Base-by-base conservation (phyloP, 306 rosid genomes). In the Prunus dulcis region DNA sequence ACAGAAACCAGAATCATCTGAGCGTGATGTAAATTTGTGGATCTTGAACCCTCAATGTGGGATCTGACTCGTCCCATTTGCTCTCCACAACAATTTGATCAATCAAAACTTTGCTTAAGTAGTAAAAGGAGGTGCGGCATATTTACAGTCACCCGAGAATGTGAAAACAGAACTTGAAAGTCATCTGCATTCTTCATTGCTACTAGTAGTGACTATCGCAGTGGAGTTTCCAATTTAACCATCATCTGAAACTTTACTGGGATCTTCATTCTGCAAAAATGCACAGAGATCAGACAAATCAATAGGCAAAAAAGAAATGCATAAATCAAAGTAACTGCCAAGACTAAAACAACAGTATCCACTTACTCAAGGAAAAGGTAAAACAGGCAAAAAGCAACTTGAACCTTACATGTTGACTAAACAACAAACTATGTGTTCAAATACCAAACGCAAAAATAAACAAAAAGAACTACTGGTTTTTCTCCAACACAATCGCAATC, bases 241-340 rank as follows among this genome's bases (percentile, higher is more conserved):
- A 19, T 78, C 60, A 28, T 79, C 27, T 34, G 77, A 58, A 56
- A 34, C 74, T 19, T 64, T 56, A 45, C 74, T 45, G 41, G 47
- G 10, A 49, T 71, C 80, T 49, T 64, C 60, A 12, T 46, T 56
- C 80, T 78, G 71, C 71, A 41, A 17, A 61, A 64, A 19, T 5
- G 50, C 30, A 53, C 7, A 34, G 17, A 45, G 22, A 61, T 76
- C 19, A 28, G 69, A 53, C 43, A 51, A 52, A 53, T 11, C 9
- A 41, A 68, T 25, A 13, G 45, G 25, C 20, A n/a, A 30, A 23
- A 22, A 43, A 4, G 32, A n/a, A 46, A 27, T 11, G 20, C 28
- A 61, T 30, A 15, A 6, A 27, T 18, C 6, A 22, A 60, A 63
- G 19, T 6, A 41, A 64, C 6, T 2, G 49, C 32, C 58, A 63